Conservation (phyloP, 2,329 filamentous ascomycete species). For the Phialocephala sp. region DNA sequence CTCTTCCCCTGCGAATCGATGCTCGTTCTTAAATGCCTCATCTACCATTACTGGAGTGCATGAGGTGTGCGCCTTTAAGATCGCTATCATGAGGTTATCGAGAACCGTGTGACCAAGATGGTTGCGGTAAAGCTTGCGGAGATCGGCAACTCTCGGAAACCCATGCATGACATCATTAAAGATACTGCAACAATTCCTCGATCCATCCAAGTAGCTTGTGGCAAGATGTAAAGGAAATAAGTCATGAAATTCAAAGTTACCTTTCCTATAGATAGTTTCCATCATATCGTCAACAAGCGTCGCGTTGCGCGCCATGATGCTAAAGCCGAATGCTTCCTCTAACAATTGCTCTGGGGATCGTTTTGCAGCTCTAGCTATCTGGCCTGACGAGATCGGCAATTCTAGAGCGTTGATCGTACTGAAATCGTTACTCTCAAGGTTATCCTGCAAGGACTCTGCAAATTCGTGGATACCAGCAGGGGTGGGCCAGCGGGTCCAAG, state of each 20-base stretch:
- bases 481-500: conserved; percentile 3
- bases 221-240: conserved; percentile 46
- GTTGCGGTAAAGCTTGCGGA: conserved; percentile 33
- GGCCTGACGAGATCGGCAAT: conserved; percentile 36
- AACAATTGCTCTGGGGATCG: conserved; percentile 35
- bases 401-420: conserved; percentile 22
- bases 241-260: conserved; percentile 19
- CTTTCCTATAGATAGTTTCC: neutral
- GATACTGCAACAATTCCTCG: conserved; percentile 43
- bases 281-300: conserved; percentile 26
- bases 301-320: conserved; percentile 39
- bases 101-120: conserved; percentile 47
- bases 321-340: conserved; percentile 39
- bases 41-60: conserved; percentile 40
- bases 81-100: conserved; percentile 46
- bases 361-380: conserved; percentile 34
- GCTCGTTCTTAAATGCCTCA: conserved; percentile 34
- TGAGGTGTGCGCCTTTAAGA: conserved; percentile 46
- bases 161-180: conserved; percentile 14
- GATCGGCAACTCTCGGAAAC: neutral
- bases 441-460: neutral
- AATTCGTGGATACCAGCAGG: conserved; percentile 9
- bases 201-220: conserved; percentile 46
- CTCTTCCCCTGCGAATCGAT: conserved; percentile 47
- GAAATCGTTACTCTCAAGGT: conserved; percentile 24